A percentile compares a stretch with the other conserved stretches of the same genome.
Evolutionary conservation across 306 rosid genomes (phyloP).

Genomic region (Quercus wislizeni): DNA sequence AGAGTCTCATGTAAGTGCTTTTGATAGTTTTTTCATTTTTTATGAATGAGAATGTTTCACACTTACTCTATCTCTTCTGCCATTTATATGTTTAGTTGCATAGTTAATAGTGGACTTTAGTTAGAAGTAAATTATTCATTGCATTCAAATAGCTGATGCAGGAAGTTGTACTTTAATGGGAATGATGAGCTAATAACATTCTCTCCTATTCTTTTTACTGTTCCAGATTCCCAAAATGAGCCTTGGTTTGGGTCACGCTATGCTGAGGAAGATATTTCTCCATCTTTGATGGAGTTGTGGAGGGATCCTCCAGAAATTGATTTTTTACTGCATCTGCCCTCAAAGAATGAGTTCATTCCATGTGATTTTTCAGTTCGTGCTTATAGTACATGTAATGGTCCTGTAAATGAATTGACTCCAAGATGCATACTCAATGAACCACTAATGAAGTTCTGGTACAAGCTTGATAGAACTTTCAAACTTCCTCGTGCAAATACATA

Average conservation of each 20-base stretch:
- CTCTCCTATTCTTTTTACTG: slow-evolving; percentile 4
- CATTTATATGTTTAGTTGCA: slow-evolving; percentile 4
- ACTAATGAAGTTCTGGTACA: slow-evolving; percentile 89
- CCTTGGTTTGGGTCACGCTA: slow-evolving; percentile 95
- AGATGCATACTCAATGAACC: slow-evolving; percentile 81
- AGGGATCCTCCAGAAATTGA: slow-evolving; percentile 75
- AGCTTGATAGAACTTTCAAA: slow-evolving; percentile 69
- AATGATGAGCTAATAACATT: slow-evolving; percentile 21
- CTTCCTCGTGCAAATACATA: slow-evolving; percentile 92
- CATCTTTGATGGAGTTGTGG: slow-evolving; percentile 73
- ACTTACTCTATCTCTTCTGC: background rate
- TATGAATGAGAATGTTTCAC: background rate
- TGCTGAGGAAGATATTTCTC: slow-evolving; percentile 68
- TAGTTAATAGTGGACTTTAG: slow-evolving; percentile 12
- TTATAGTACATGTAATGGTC: slow-evolving; percentile 30
- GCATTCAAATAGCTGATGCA: background rate
- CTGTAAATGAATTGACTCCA: slow-evolving; percentile 47
- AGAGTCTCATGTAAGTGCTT: background rate
- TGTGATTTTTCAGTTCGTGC: slow-evolving; percentile 77
- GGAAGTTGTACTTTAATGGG: slow-evolving; percentile 19
- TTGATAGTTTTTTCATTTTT: background rate
- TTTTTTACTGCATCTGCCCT: slow-evolving; percentile 73
- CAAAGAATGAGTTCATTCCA: slow-evolving; percentile 90
- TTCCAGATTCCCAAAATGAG: slow-evolving; percentile 64
- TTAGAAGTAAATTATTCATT: slow-evolving; percentile 6